Evolutionary conservation across 2,329 filamentous ascomycete species (phyloP), one percentile per base, ranked within the genome.

Genomic region (Colletotrichum sp.): DNA sequence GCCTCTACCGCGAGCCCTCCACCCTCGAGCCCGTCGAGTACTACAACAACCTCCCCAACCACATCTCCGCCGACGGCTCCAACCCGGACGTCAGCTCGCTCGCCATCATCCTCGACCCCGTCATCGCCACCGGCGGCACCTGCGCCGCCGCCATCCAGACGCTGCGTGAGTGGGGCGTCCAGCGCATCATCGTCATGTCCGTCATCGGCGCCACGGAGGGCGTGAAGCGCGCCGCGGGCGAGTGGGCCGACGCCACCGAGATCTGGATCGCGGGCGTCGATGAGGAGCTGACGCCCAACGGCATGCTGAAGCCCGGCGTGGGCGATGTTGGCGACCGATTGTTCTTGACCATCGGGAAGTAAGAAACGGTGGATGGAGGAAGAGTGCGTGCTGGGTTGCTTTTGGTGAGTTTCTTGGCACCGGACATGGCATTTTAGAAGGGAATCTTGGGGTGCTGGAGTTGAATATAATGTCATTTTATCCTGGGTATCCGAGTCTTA

Each of bases 41-140:
- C 90, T 98, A 98, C 91, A 98, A 98, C 89, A 98, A 98, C 85
- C 93, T 98, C 24, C 96, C 96, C 43, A 93, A 95, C 85, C 94
- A 95, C 86, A 83, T 88, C 52, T 76, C 81, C 60, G 79, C 83
- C 52, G 81, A 81, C 61, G 86, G 86, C 77, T 82, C 85, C 39
- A 82, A 67, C 66, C 81, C 86, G 59, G 76, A 79, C 48, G 80
- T 83, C 59, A 86, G 86, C 60, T 88, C 84, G 75, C 88, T 98
- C 15, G 96, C 96, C 75, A 94, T 98, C 82, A 88, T 98, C 71
- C 91, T 98, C 64, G 96, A 99, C 82, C 97, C 96, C 5, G 92
- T 99, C 79, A 98, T 99, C 82, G 97, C 96, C 2, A 99, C 97
- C 0, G 96, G 96, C 48, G 95, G 95, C 2, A 99, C 96, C 4